A percentile compares a stretch with the other conserved stretches of the same genome.
phyloP scores from a whole-genome alignment of 495 filamentous ascomycete species.

The Friedmanniomyces simplex region DNA sequence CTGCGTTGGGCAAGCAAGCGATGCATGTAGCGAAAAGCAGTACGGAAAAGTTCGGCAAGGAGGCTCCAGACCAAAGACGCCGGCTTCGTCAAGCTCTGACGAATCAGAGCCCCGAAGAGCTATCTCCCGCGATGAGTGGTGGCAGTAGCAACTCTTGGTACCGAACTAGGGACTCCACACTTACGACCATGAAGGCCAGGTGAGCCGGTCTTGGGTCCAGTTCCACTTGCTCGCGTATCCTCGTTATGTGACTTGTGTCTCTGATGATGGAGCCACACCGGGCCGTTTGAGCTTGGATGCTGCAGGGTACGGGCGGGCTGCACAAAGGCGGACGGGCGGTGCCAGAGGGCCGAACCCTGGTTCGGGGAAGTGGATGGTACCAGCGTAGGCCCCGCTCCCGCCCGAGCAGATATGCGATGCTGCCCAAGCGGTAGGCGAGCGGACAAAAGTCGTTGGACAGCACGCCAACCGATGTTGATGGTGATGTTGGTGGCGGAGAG shows the following conservation, averaged over 20 bases:
- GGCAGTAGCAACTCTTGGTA: not conserved
- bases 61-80: not conserved
- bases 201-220: not conserved
- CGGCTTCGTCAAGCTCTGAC: not conserved
- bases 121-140: conserved; percentile 6
- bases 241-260: not conserved
- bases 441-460: not conserved
- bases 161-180: not conserved
- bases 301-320: not conserved
- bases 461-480: not conserved
- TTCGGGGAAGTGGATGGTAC: not conserved
- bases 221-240: not conserved
- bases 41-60: not conserved
- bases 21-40: not conserved
- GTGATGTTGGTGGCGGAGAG: not conserved
- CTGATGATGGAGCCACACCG: not conserved
- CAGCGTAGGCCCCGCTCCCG: not conserved
- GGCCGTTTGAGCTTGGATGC: not conserved
- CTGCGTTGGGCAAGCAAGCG: not conserved
- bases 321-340: not conserved
- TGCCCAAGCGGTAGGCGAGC: conserved; percentile 4
- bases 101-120: conserved; percentile 11
- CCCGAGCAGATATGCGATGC: not conserved
- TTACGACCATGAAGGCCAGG: not conserved
- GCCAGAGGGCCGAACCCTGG: conserved; percentile 1